Base-by-base conservation (phyloP, 495 filamentous ascomycete species). In the Beverwykella pulmonaria region DNA sequence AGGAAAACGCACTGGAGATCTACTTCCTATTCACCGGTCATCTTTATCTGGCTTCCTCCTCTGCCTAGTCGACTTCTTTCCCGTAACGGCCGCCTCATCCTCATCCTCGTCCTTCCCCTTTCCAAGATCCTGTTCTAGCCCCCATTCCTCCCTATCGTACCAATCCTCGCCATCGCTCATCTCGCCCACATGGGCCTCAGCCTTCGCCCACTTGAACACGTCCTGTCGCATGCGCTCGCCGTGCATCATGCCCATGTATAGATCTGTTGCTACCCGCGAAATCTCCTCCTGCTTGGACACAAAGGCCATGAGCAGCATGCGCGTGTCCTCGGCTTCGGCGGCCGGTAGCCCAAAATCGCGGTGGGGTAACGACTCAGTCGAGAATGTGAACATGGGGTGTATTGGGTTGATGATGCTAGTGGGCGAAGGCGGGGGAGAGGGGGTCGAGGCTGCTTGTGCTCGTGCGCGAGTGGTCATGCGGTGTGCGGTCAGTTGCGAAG, bases 241-340 rank as follows among this genome's bases (percentile, higher is more conserved):
- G 48, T 85, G 82, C 59, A 93, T 78, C 19, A 98, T 82, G 0
- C 86, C 89, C 30, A 90, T 82, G 61, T 92, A 87, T 68, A 97
- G 84, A 58, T 84, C 84, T 53, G 89, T 84, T 9, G 88, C 86
- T 1, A 90, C 91, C 10, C 94, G 88, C 47, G 92, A 89, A 20
- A 96, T 88, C 76, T 98, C 93, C 71, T 98, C 94, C 71, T 97
- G 93, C 75, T 96, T 96, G 70, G 97, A 93, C 14, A 97, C 90
- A 69, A 93, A 97, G 1, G 90, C 82, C 73, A 91, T 85, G 12
- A 98, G 82, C 12, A 96, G 76, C 30, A 88, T 88, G 23, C 93
- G 87, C 15, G 92, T 92, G 41, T 98, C 92, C 68, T 95, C 91
- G 0, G 94, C 95, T 77, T 97, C 93, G 8, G 80, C 71, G 15